A percentile compares a stretch with the other conserved stretches of the same genome.
Evolutionary conservation across 2,329 filamentous ascomycete species (phyloP).

Genomic region (Aureobasidium sp.): DNA sequence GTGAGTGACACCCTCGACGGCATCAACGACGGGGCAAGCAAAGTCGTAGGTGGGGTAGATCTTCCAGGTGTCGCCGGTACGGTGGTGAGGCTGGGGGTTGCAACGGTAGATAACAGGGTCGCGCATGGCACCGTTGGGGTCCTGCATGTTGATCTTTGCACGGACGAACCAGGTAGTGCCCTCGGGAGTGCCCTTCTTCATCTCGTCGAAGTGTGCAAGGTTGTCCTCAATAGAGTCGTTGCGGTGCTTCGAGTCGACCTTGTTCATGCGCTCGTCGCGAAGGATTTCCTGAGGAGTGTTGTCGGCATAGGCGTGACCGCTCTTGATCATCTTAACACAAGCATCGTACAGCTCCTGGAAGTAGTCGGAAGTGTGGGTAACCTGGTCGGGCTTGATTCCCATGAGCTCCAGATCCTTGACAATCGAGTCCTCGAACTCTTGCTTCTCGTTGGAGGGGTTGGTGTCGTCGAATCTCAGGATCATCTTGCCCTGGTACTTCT

Average conservation of each 20-base stretch:
- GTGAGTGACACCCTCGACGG: constrained; percentile 69
- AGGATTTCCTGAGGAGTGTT: constrained; percentile 84
- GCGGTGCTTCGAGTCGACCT: constrained; percentile 69
- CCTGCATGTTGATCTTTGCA: constrained; percentile 81
- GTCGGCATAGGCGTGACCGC: constrained; percentile 82
- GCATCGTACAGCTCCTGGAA: constrained; percentile 87
- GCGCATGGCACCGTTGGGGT: constrained; percentile 86
- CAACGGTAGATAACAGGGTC: constrained; percentile 97
- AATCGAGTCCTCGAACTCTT: constrained; percentile 91
- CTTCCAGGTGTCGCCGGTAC: constrained; percentile 69
- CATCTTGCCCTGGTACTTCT: constrained; percentile 84
- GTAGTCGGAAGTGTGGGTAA: constrained; percentile 91
- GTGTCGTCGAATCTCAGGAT: constrained; percentile 94
- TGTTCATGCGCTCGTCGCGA: constrained; percentile 72
- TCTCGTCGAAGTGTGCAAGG: constrained; percentile 75
- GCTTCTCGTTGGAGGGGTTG: constrained; percentile 94
- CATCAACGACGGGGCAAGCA: constrained; percentile 69
- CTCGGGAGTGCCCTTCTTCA: constrained; percentile 73
- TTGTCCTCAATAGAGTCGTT: constrained; percentile 73
- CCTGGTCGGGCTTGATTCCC: constrained; percentile 79
- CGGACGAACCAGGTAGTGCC: constrained; percentile 80
- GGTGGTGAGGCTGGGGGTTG: constrained; percentile 63
- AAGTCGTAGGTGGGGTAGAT: constrained; percentile 81
- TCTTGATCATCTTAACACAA: constrained; percentile 72
- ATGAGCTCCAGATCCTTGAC: constrained; percentile 84